phyloP scores from a whole-genome alignment of 495 filamentous ascomycete genomes.

The Pseudomonodictys pantanalensis region DNA sequence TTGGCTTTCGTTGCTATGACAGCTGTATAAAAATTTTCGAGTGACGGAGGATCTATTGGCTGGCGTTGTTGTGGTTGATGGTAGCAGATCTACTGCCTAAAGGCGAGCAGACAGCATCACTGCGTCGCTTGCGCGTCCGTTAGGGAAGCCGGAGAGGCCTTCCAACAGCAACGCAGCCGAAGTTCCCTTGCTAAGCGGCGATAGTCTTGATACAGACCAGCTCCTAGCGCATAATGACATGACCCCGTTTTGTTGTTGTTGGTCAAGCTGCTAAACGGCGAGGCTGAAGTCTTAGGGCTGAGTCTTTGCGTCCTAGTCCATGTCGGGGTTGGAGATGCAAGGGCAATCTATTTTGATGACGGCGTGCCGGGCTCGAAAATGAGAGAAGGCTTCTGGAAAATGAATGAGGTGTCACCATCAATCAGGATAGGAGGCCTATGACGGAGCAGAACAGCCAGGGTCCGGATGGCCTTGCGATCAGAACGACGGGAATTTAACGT shows the following conservation, averaged over 20 bases:
- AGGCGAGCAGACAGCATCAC: conserved; percentile 9
- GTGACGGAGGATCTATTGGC: conserved; percentile 7
- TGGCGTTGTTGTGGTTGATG: conserved; percentile 4
- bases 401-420: background rate
- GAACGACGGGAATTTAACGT: no score
- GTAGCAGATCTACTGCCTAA: conserved; percentile 24
- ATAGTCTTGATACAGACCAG: no score
- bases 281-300: conserved; percentile 7
- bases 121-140: no score
- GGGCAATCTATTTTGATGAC: conserved; percentile 24
- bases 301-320: background rate
- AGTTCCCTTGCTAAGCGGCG: background rate
- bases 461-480: no score
- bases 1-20: no score
- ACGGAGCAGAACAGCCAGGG: background rate
- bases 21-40: conserved; percentile 16
- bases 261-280: background rate
- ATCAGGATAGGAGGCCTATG: background rate
- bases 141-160: no score
- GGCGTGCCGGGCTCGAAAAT: background rate
- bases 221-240: no score
- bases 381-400: conserved; percentile 17
- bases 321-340: background rate
- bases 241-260: no score
- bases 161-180: background rate